phyloP scores from a whole-genome alignment of 2,329 filamentous ascomycete species.

The Keithomyces neogunnii region DNA sequence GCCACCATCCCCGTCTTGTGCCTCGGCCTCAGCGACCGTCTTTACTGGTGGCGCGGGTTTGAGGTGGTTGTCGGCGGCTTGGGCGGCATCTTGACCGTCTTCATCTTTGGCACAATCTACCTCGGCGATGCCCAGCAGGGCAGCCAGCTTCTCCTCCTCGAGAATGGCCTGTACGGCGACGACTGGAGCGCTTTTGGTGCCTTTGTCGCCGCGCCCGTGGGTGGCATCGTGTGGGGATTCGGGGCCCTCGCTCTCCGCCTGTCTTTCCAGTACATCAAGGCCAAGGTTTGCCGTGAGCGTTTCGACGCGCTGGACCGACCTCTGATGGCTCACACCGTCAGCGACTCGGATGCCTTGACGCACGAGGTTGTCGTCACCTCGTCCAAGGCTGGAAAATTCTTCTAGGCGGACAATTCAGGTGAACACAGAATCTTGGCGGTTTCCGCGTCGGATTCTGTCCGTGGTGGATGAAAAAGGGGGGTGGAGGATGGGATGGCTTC shows the following conservation, averaged over 20 bases:
- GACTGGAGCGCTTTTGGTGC: slow-evolving; percentile 81
- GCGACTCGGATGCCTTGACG: slow-evolving; percentile 9
- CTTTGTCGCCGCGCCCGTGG: slow-evolving; percentile 71
- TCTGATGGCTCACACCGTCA: slow-evolving; percentile 15
- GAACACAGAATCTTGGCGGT: no score
- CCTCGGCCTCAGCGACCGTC: slow-evolving; percentile 59
- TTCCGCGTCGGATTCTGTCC: no score
- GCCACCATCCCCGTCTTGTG: slow-evolving; percentile 67
- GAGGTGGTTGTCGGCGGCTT: slow-evolving; percentile 73
- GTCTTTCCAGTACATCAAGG: slow-evolving; percentile 45
- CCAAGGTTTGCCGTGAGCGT: slow-evolving; percentile 48
- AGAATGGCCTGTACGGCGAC: slow-evolving; percentile 64
- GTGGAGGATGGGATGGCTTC: no score
- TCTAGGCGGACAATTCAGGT: slow-evolving; percentile 23
- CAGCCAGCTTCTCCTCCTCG: slow-evolving; percentile 60
- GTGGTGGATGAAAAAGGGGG: no score
- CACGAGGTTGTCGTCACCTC: slow-evolving; percentile 20
- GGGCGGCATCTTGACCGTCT: slow-evolving; percentile 70
- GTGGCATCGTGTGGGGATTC: slow-evolving; percentile 63
- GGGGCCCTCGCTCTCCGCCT: slow-evolving; percentile 54
- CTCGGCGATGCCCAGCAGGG: slow-evolving; percentile 58
- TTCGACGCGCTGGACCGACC: slow-evolving; percentile 62
- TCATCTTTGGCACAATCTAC: slow-evolving; percentile 73
- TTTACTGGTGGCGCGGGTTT: slow-evolving; percentile 73
- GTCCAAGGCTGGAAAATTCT: slow-evolving; percentile 44